Evolutionary conservation across 108 stramenopile species (phyloP).

Genomic region (Aurantiochytrium sp.): DNA sequence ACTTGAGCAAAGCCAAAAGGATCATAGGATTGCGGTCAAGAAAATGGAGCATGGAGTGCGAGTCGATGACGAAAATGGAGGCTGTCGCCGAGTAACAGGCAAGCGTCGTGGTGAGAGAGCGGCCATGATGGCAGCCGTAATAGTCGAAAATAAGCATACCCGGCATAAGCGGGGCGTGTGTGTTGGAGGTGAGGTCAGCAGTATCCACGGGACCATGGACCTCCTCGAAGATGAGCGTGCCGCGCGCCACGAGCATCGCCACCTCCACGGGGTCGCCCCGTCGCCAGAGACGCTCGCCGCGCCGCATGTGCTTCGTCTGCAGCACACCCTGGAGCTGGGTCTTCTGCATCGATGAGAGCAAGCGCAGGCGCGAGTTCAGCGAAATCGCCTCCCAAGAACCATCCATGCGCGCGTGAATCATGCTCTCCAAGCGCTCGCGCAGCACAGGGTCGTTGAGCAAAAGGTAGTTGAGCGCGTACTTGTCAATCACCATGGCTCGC

Average conservation of each 20-base stretch:
- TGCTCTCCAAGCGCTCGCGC: conserved; percentile 11
- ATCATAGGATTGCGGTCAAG: conserved; percentile 11
- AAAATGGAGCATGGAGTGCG: not conserved
- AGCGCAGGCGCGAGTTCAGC: not conserved
- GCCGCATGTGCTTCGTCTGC: not conserved
- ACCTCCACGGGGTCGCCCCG: not conserved
- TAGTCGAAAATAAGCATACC: conserved; percentile 13
- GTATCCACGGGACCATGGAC: not conserved
- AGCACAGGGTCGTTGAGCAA: conserved; percentile 20
- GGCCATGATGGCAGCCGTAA: not conserved
- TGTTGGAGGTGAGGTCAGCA: not conserved
- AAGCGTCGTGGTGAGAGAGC: not conserved
- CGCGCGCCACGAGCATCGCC: not conserved
- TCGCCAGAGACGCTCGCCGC: not conserved
- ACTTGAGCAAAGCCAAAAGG: not conserved
- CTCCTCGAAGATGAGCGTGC: conserved; percentile 21
- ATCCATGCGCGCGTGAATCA: conserved; percentile 23
- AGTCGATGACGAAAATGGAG: not conserved
- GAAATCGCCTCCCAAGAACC: not conserved
- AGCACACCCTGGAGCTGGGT: conserved; percentile 21
- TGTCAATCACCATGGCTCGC: not conserved
- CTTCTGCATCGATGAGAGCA: conserved; percentile 25
- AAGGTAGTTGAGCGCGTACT: conserved; percentile 19
- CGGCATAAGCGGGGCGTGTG: not conserved
- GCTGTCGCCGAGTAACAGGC: not conserved